These are phyloP conservation scores for Erythrobasidium hasegawianum DNA, from an alignment of 1,284 basidiomycete genomes.

Conservation along the genomic window DNA sequence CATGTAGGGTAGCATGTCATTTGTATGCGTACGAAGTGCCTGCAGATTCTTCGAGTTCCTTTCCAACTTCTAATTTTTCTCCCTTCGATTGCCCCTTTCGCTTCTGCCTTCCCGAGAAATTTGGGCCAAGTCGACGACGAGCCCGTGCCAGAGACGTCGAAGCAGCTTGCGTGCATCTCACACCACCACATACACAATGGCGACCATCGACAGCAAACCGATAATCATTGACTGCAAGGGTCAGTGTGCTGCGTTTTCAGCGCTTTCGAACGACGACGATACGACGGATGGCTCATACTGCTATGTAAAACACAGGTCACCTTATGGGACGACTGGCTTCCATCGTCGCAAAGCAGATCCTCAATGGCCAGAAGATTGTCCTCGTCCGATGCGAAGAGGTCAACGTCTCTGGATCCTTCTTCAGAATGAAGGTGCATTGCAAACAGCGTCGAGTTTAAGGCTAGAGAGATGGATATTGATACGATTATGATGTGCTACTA, in stretches of 20 bases:
- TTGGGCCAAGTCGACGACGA: too few relatives aligned
- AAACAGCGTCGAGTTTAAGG: background rate
- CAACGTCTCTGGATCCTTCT: conserved; percentile 99
- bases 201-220: conserved; percentile 57
- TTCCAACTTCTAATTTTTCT: background rate
- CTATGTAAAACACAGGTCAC: conserved; percentile 62
- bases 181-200: too few relatives aligned
- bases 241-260: background rate
- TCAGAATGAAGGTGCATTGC: conserved; percentile 90
- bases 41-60: too few relatives aligned
- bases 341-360: conserved; percentile 87
- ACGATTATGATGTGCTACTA: background rate
- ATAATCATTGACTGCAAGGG: conserved; percentile 99
- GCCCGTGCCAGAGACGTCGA: too few relatives aligned
- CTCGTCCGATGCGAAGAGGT: conserved; percentile 99
- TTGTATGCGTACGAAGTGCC: too few relatives aligned
- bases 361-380: conserved; percentile 86
- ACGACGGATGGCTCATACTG: too few relatives aligned
- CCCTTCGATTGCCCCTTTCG: background rate
- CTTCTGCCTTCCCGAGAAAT: background rate
- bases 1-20: too few relatives aligned
- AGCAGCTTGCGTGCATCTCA: background rate
- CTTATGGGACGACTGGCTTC: conserved; percentile 99
- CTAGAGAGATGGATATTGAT: background rate
- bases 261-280: too few relatives aligned